phyloP scores from a whole-genome alignment of 1,284 basidiomycete genomes.

The Sporisorium sorghi region DNA sequence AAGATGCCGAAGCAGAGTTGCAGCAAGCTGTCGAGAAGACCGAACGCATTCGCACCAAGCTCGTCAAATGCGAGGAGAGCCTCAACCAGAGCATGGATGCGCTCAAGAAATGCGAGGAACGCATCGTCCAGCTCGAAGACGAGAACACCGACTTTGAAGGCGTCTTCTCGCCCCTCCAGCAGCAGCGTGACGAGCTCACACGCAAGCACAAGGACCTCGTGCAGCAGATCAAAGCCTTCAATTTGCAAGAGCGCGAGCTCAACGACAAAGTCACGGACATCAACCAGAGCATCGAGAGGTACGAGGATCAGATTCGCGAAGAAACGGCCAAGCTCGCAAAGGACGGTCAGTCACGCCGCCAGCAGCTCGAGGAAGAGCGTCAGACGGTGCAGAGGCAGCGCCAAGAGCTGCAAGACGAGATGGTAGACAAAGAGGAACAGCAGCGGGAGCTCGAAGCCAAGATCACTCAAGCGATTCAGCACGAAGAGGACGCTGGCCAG shows the following conservation, averaged over 20 bases:
- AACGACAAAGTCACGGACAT: slow-evolving; percentile 54
- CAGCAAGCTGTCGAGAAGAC: slow-evolving; percentile 42
- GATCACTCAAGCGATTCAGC: slow-evolving; percentile 20
- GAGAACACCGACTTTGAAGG: slow-evolving; percentile 36
- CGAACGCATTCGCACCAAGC: slow-evolving; percentile 42
- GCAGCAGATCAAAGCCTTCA: slow-evolving; percentile 63
- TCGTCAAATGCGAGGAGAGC: slow-evolving; percentile 38
- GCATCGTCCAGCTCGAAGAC: slow-evolving; percentile 60
- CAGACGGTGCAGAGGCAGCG: slow-evolving; percentile 36
- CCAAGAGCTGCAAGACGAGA: slow-evolving; percentile 36
- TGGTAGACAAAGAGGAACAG: slow-evolving; percentile 31
- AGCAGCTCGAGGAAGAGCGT: slow-evolving; percentile 49
- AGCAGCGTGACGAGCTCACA: slow-evolving; percentile 41
- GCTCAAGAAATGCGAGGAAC: slow-evolving; percentile 36
- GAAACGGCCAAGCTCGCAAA: slow-evolving; percentile 62
- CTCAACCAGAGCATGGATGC: slow-evolving; percentile 29
- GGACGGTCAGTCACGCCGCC: slow-evolving; percentile 52
- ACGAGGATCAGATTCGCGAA: slow-evolving; percentile 73
- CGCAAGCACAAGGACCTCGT: slow-evolving; percentile 71
- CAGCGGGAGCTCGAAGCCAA: slow-evolving; percentile 39
- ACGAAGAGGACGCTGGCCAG: slow-evolving; percentile 20
- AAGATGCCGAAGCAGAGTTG: slow-evolving; percentile 74
- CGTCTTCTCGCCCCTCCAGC: slow-evolving; percentile 40
- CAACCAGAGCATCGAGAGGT: slow-evolving; percentile 72
- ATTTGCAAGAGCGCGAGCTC: slow-evolving; percentile 47